Percentiles rank a stretch among this genome's conserved stretches.
These are phyloP conservation scores for Penicillium angulare DNA, from an alignment of 495 filamentous ascomycete species.

Conservation along the genomic window DNA sequence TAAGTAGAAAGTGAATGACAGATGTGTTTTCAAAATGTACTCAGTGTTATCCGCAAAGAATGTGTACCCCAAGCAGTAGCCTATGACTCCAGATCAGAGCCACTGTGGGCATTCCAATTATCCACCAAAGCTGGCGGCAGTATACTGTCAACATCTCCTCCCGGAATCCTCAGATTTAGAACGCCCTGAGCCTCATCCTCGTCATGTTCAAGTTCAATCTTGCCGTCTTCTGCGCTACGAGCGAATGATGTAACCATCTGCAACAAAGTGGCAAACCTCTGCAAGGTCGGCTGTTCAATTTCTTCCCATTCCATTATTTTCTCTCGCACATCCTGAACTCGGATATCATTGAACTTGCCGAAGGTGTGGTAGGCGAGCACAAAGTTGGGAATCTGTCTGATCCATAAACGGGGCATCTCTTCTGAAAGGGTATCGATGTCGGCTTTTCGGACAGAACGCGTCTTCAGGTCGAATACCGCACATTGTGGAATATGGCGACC, in stretches of 20 bases:
- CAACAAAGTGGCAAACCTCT: conserved; percentile 35
- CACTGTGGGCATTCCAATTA: background rate
- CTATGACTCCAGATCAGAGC: background rate
- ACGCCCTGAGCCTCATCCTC: conserved; percentile 20
- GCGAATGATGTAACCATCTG: conserved; percentile 42
- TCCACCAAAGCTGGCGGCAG: conserved; percentile 8
- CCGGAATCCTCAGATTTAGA: conserved; percentile 45
- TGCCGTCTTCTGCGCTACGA: conserved; percentile 23
- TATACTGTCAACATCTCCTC: conserved; percentile 15
- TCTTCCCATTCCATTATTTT: conserved; percentile 55
- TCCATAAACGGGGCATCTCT: conserved; percentile 57
- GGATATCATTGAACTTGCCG: conserved; percentile 55
- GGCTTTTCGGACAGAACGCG: conserved; percentile 42
- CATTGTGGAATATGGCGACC: conserved; percentile 34
- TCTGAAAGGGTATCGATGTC: conserved; percentile 39
- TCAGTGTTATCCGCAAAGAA: no score
- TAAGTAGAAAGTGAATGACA: no score
- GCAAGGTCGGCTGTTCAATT: conserved; percentile 26
- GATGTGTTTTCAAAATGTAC: no score
- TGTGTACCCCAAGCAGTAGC: no score
- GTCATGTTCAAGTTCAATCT: conserved; percentile 43
- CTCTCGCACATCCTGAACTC: conserved; percentile 40
- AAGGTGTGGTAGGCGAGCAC: conserved; percentile 56
- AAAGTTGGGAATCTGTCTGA: conserved; percentile 60
- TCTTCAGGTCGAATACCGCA: conserved; percentile 67